Evolutionary conservation across 1,284 basidiomycete species (phyloP), one percentile per base, ranked within the genome.

Genomic region (Sporisorium graminicola): DNA sequence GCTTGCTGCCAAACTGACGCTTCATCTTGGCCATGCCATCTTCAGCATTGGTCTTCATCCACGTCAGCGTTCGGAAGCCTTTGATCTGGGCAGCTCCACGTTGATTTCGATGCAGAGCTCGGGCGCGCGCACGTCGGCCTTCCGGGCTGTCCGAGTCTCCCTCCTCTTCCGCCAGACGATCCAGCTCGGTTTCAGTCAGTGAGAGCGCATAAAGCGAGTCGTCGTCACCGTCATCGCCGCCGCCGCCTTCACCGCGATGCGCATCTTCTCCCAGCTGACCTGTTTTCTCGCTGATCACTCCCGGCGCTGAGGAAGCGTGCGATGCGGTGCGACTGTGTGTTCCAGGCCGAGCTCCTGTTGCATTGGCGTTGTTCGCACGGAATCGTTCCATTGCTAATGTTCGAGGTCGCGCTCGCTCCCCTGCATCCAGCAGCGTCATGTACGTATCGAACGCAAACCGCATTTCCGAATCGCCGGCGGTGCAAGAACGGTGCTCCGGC

Each of bases 81-180:
- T 82, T 82, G 65, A 82, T 40, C 63, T 82, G 81, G 8, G 81
- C 81, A 22, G 77, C 77, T 22, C 81, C 81, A 5, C 76, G 29
- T 24, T 82, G 59, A 40, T 82, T 71, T 5, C 81, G 73, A 51
- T 82, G 80, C 57, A 82, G 58, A 4, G 68, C 78, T 37, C 70
- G 52, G 9, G 77, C 71, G 31, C 71, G 51, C 1, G 73, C 69
- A 35, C 65, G 27, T 49, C 74, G 47, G 3, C 70, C 68, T 40
- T 77, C 77, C 13, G 68, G 67, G 22, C 57, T 77, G 52, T 70
- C 69, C 53, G 69, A 62, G 29, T 70, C 68, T n/a, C 46, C 29
- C 5, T 62, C 66, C 22, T 72, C 72, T n/a, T 66, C 56, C 4
- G 59, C 62, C 60, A 76, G 43, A 1, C 40, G 49, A 18, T 66